A percentile compares a stretch with the other conserved stretches of the same genome.
These are phyloP conservation scores for Sorghum bicolor DNA, from an alignment of 176 grass and related monocot genomes.

Conservation along the genomic window DNA sequence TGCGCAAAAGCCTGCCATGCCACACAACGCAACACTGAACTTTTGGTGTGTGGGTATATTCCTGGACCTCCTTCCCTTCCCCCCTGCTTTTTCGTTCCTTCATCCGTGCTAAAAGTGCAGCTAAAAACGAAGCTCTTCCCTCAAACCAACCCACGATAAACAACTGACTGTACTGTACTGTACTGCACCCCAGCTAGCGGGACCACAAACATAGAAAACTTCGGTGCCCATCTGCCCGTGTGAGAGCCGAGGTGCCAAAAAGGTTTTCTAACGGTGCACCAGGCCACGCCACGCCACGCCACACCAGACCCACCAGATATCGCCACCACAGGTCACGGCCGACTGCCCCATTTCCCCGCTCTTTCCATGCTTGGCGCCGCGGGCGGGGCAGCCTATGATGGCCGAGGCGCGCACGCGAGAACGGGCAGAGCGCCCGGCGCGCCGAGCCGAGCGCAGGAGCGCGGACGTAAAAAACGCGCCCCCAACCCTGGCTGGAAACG, in stretches of 20 bases:
- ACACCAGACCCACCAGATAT: neutral
- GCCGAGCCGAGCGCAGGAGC: too few relatives aligned
- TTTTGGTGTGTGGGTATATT: slow-evolving; percentile 29
- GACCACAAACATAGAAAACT: neutral
- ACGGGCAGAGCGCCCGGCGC: neutral
- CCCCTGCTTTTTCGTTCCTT: neutral
- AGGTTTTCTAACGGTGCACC: slow-evolving; percentile 30
- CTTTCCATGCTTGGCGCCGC: neutral
- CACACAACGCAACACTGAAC: neutral
- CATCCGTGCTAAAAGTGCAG: neutral
- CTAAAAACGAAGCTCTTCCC: neutral
- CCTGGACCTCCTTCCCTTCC: neutral
- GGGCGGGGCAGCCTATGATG: slow-evolving; percentile 47
- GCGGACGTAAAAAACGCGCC: neutral
- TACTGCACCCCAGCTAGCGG: neutral
- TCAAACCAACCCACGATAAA: neutral
- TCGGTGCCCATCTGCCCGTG: neutral
- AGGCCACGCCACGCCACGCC: too few relatives aligned
- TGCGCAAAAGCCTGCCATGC: slow-evolving; percentile 24
- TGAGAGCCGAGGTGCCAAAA: neutral
- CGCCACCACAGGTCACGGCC: too few relatives aligned
- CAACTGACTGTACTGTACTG: neutral
- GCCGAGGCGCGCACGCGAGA: slow-evolving; percentile 45
- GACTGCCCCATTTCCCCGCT: neutral
- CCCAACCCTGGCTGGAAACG: neutral